Conservation (phyloP, 2,329 filamentous ascomycete genomes). For the Thelonectria olida region DNA sequence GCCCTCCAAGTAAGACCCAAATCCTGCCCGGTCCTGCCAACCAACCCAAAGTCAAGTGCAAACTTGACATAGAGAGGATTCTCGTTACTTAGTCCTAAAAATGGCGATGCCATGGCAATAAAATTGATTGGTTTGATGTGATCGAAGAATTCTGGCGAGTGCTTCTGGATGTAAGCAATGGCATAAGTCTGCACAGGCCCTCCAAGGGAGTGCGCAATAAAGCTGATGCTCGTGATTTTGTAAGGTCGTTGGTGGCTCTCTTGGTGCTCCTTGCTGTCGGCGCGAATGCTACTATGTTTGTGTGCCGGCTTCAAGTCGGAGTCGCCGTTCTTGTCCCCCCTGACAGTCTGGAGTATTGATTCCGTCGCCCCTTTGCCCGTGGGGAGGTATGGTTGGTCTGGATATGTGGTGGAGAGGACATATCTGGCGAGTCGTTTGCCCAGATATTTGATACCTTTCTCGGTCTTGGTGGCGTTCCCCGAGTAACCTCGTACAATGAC, state of each 20-base stretch:
- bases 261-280: conserved; percentile 63
- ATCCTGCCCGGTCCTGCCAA: conserved; percentile 96
- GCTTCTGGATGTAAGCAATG: conserved; percentile 95
- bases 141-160: conserved; percentile 90
- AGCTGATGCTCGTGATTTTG: conserved; percentile 92
- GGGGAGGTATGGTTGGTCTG: conserved; percentile 89
- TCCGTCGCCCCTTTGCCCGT: conserved; percentile 60
- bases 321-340: conserved; percentile 51
- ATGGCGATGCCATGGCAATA: conserved; percentile 85
- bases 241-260: conserved; percentile 67
- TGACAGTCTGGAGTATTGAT: conserved; percentile 51
- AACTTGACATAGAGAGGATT: conserved; percentile 98
- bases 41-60: conserved; percentile 92
- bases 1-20: conserved; percentile 93
- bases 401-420: conserved; percentile 88
- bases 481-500: conserved; percentile 90
- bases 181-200: conserved; percentile 93
- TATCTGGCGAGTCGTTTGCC: conserved; percentile 94
- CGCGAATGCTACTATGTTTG: conserved; percentile 69
- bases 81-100: conserved; percentile 93
- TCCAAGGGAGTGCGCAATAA: conserved; percentile 90
- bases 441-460: conserved; percentile 95
- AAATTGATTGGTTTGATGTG: conserved; percentile 90
- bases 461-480: conserved; percentile 89
- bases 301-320: conserved; percentile 62